phyloP scores from a whole-genome alignment of 1,139 yeast species.

The Pichia sp. region DNA sequence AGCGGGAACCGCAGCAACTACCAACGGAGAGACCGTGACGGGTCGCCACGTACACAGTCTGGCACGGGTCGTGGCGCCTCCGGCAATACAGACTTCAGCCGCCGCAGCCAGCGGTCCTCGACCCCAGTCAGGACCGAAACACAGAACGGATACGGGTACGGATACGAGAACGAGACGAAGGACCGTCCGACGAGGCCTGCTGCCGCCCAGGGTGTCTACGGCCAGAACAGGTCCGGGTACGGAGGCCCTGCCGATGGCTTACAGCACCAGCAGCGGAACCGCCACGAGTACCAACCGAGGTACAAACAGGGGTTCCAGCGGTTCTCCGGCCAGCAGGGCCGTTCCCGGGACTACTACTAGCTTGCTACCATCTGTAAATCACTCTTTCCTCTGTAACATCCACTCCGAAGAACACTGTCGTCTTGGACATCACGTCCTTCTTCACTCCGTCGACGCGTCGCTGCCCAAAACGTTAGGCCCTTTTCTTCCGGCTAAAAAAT shows the following conservation, averaged over 20 bases:
- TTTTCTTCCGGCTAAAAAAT: not conserved
- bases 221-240: not conserved
- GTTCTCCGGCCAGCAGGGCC: not conserved
- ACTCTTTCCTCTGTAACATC: not conserved
- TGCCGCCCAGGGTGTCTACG: not conserved
- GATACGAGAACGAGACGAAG: conserved; percentile 1
- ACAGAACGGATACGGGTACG: conserved; percentile 2
- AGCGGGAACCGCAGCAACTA: not conserved
- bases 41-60: not conserved
- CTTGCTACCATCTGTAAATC: not conserved
- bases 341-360: not conserved
- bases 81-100: not conserved
- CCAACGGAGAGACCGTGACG: not conserved
- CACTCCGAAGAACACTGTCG: too few relatives aligned
- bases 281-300: not conserved
- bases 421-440: not conserved
- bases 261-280: not conserved
- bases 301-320: not conserved
- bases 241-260: not conserved
- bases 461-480: not conserved
- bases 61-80: not conserved
- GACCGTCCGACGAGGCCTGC: not conserved
- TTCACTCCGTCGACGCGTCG: conserved; percentile 1
- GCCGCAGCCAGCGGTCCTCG: not conserved
- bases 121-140: not conserved